phyloP scores from a whole-genome alignment of 2,329 filamentous ascomycete genomes.

The Penicillium sp. region DNA sequence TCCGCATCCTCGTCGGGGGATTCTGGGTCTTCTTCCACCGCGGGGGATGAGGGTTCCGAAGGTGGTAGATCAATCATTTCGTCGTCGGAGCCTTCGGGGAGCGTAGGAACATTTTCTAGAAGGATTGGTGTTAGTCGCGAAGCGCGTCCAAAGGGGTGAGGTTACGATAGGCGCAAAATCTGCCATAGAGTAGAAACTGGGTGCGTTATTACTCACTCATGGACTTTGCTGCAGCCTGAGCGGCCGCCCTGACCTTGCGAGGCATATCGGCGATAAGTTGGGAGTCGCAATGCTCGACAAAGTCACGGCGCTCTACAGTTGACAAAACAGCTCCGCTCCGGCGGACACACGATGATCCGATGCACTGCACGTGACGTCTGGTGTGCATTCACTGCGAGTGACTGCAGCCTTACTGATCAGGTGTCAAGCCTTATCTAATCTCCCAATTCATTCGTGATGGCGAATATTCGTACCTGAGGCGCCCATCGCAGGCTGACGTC shows the following conservation, averaged over 20 bases:
- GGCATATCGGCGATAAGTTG: conserved; percentile 40
- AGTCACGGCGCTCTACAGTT: conserved; percentile 4
- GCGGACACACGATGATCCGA: conserved; percentile 17
- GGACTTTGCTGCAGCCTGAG: conserved; percentile 52
- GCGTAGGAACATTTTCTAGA: conserved; percentile 46
- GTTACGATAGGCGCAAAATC: not conserved
- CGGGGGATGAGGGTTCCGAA: conserved; percentile 25
- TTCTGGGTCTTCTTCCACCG: conserved; percentile 23
- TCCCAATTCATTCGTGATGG: not conserved
- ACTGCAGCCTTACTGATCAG: not conserved
- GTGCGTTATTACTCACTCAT: conserved; percentile 41
- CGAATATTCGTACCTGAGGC: not conserved
- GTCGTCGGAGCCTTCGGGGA: conserved; percentile 51
- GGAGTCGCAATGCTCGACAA: conserved; percentile 9
- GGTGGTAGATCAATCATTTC: conserved; percentile 37
- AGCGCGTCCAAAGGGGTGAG: conserved; percentile 17
- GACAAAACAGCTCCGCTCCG: conserved; percentile 22
- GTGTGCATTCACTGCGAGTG: not conserved
- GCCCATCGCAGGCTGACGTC: not conserved
- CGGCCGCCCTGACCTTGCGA: conserved; percentile 50
- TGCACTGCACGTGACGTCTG: not conserved
- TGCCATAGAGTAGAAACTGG: not conserved
- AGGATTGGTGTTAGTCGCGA: conserved; percentile 25
- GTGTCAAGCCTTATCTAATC: not conserved
- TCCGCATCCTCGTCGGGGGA: conserved; percentile 30